phyloP scores from a whole-genome alignment of 768 basidiomycete genomes.

The Lentinus brumalis region DNA sequence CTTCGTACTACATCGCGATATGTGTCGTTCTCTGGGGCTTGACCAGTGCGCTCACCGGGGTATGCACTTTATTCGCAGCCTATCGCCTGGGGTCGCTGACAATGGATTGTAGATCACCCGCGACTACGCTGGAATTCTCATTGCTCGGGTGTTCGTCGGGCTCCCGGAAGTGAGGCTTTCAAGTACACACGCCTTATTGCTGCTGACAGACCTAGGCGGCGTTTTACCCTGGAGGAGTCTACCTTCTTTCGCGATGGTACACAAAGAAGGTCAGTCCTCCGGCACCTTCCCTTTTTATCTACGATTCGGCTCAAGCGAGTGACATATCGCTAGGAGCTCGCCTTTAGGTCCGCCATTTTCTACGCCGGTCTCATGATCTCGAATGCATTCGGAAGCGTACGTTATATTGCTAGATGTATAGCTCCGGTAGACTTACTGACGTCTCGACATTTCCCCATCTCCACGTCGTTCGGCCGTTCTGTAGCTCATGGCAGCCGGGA shows the following conservation, averaged over 20 bases:
- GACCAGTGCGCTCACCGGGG: constrained; percentile 64
- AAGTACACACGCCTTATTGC: neutral
- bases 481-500: constrained; percentile 72
- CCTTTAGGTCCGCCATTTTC: constrained; percentile 62
- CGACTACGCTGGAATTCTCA: constrained; percentile 54
- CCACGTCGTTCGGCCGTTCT: neutral
- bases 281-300: too few species aligned
- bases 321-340: constrained; percentile 49
- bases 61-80: constrained; percentile 24
- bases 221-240: constrained; percentile 62
- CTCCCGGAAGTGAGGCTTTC: constrained; percentile 49
- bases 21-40: constrained; percentile 67
- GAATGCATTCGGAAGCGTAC: constrained; percentile 67
- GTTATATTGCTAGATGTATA: constrained; percentile 20
- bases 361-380: constrained; percentile 62
- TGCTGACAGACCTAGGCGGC: constrained; percentile 42
- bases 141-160: constrained; percentile 63
- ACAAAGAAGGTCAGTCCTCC: constrained; percentile 32
- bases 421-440: neutral
- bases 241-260: constrained; percentile 41
- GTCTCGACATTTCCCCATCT: neutral
- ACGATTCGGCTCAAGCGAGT: too few species aligned
- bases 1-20: constrained; percentile 60
- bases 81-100: neutral
- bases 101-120: constrained; percentile 45